Evolutionary conservation across 2,329 filamentous ascomycete genomes (phyloP).

Genomic region (Calonectria honghensis): DNA sequence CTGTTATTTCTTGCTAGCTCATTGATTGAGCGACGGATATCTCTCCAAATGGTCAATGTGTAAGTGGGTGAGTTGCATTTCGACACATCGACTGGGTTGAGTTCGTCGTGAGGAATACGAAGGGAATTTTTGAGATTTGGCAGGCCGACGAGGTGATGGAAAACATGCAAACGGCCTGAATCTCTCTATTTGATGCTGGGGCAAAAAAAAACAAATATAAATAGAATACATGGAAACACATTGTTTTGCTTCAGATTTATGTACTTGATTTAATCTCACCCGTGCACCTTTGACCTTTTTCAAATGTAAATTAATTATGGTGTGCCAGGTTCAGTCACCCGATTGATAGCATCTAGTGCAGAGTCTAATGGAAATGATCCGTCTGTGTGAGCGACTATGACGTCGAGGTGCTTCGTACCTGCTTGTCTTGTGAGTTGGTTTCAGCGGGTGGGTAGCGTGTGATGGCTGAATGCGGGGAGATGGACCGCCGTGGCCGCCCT

Average conservation of each 20-base stretch:
- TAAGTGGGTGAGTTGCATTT: too few relatives aligned
- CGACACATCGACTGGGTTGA: background rate
- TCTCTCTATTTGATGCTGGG: background rate
- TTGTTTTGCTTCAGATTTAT: background rate
- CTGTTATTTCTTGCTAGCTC: too few relatives aligned
- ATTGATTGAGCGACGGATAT: too few relatives aligned
- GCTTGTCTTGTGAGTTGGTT: conserved; percentile 25
- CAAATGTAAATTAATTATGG: background rate
- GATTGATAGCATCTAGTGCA: background rate
- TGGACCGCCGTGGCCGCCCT: conserved; percentile 22
- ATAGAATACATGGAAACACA: background rate
- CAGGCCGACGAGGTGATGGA: background rate
- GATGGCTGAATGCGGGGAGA: conserved; percentile 17
- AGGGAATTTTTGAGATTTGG: background rate
- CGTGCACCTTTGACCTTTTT: background rate
- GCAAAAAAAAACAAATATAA: background rate
- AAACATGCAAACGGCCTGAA: background rate
- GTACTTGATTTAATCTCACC: background rate
- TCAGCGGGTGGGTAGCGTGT: conserved; percentile 16
- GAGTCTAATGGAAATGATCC: conserved; percentile 1
- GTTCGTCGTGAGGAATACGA: background rate
- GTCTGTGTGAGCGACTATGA: conserved; percentile 22
- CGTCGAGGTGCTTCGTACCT: conserved; percentile 32
- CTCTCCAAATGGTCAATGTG: too few relatives aligned
- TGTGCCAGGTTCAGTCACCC: background rate